Evolutionary conservation across 306 rosid genomes (phyloP).

Genomic region (Cucumis cinereus): DNA sequence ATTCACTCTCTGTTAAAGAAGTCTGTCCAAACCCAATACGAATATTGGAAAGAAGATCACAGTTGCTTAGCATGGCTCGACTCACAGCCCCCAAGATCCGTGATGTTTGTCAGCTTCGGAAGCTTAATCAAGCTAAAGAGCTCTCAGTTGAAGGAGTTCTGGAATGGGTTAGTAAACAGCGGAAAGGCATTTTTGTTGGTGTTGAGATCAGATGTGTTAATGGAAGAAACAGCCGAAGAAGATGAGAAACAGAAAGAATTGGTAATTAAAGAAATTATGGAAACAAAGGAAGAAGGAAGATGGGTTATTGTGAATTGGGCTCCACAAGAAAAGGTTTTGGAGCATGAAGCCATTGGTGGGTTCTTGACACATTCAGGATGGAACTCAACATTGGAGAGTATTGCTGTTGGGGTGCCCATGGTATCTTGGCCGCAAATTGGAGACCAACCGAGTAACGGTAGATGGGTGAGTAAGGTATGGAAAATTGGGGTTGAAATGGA

Average conservation of each 20-base stretch:
- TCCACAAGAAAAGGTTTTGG: constrained; percentile 42
- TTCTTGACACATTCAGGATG: constrained; percentile 41
- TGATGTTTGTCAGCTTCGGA: constrained; percentile 44
- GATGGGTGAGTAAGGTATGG: constrained; percentile 17
- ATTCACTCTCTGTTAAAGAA: constrained; percentile 19
- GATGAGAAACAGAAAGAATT: too few relatives aligned
- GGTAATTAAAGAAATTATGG: not conserved
- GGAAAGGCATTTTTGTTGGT: constrained; percentile 37
- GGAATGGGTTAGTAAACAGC: constrained; percentile 45
- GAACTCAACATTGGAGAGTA: constrained; percentile 24
- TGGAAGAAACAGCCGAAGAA: not conserved
- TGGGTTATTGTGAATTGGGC: constrained; percentile 39
- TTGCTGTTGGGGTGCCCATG: constrained; percentile 16
- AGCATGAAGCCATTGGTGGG: constrained; percentile 30
- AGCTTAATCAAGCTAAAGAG: constrained; percentile 7
- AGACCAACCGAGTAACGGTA: constrained; percentile 15
- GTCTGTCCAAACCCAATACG: not conserved
- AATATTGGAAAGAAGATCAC: constrained; percentile 16
- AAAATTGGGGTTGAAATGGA: constrained; percentile 26
- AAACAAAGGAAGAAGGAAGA: constrained; percentile 14
- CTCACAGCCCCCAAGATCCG: constrained; percentile 21
- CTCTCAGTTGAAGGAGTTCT: constrained; percentile 23
- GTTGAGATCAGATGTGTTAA: constrained; percentile 18
- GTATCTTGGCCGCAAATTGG: constrained; percentile 15
- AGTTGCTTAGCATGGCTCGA: constrained; percentile 44